Conservation (phyloP, 352 stramenopile species). For the Phytophthora vignae region DNA sequence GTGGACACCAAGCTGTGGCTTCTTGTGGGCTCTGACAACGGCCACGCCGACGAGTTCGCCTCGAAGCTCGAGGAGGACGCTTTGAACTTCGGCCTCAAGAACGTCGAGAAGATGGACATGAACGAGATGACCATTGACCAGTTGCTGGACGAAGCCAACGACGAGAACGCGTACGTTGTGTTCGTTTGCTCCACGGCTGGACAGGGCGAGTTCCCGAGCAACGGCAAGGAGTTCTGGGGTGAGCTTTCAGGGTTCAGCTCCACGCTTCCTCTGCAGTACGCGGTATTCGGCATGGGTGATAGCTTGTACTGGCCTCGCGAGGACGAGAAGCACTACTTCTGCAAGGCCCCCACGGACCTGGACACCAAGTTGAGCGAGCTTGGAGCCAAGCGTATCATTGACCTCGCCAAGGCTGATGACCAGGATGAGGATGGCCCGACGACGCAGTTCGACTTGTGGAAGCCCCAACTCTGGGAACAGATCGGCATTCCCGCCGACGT, state of each 20-base stretch:
- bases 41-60: constrained; percentile 77
- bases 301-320: constrained; percentile 83
- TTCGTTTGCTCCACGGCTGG: constrained; percentile 85
- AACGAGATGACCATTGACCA: constrained; percentile 82
- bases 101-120: constrained; percentile 87
- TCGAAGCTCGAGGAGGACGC: constrained; percentile 79
- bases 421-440: constrained; percentile 83
- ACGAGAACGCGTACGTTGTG: constrained; percentile 75
- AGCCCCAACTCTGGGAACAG: constrained; percentile 78
- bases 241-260: constrained; percentile 64
- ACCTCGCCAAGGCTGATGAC: constrained; percentile 75
- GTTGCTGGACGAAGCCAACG: constrained; percentile 72
- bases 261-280: constrained; percentile 77
- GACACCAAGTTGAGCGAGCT: constrained; percentile 82
- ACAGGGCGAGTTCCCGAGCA: constrained; percentile 83
- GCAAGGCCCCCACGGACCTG: constrained; percentile 72
- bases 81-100: constrained; percentile 70
- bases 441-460: constrained; percentile 79
- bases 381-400: constrained; percentile 67
- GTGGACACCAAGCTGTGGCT: constrained; percentile 80
- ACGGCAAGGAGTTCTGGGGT: constrained; percentile 84
- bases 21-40: constrained; percentile 81
- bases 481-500: constrained; percentile 71
- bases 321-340: constrained; percentile 89
- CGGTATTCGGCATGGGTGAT: constrained; percentile 84